phyloP scores from a whole-genome alignment of 768 basidiomycete species.

The Lactarius evosmus region DNA sequence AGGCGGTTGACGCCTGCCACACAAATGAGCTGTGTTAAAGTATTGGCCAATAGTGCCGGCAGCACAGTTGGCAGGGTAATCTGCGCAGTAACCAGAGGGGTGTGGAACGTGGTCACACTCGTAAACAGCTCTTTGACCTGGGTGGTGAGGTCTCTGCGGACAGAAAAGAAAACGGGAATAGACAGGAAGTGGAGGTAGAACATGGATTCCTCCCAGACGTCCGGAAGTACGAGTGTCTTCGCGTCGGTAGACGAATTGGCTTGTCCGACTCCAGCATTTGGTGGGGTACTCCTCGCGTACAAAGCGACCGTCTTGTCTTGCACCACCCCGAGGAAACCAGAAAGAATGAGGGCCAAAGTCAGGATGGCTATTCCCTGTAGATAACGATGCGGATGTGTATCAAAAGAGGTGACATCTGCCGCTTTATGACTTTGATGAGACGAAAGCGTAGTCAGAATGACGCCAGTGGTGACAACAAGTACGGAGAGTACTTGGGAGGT shows the following conservation, averaged over 20 bases:
- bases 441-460: constrained; percentile 78
- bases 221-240: constrained; percentile 5
- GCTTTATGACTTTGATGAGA: constrained; percentile 37
- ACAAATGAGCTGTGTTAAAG: constrained; percentile 81
- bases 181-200: constrained; percentile 87
- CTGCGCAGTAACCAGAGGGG: constrained; percentile 28
- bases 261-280: constrained; percentile 3
- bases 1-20: constrained; percentile 84
- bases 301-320: constrained; percentile 74
- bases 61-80: constrained; percentile 57
- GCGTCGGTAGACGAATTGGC: constrained; percentile 22
- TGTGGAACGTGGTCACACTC: constrained; percentile 12
- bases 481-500: constrained; percentile 67
- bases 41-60: constrained; percentile 67
- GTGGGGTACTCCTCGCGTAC: constrained; percentile 38
- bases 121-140: constrained; percentile 43
- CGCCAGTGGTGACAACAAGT: constrained; percentile 74
- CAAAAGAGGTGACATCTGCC: constrained; percentile 14
- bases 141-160: constrained; percentile 48
- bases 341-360: constrained; percentile 70
- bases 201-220: constrained; percentile 80
- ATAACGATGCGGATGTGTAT: constrained; percentile 45
- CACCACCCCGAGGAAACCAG: constrained; percentile 75
- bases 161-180: constrained; percentile 70
- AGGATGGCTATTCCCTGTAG: constrained; percentile 71